Evolutionary conservation across 2,329 filamentous ascomycete species (phyloP).

Genomic region (Elsinoe fawcettii): DNA sequence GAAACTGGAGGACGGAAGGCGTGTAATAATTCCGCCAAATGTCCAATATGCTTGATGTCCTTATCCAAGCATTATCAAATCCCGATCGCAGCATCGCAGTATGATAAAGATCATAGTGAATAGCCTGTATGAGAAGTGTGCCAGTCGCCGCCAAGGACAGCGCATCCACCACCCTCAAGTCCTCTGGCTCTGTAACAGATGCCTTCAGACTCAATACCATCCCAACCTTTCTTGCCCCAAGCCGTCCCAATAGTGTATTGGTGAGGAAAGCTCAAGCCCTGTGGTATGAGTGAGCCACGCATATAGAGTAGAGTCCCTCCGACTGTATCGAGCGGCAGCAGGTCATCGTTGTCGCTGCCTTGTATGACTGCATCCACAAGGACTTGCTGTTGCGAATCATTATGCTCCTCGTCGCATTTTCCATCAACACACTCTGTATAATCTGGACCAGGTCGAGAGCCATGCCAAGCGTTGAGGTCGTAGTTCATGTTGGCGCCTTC

Average conservation of each 20-base stretch:
- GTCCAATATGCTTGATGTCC: no score
- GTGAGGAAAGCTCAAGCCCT: constrained; percentile 31
- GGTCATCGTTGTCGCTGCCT: constrained; percentile 22
- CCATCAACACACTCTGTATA: neutral
- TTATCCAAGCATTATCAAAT: no score
- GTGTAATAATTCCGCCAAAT: no score
- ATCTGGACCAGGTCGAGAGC: neutral
- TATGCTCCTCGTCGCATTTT: no score
- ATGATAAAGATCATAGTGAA: no score
- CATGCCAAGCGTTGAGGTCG: constrained; percentile 33
- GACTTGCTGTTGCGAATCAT: no score
- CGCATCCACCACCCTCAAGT: neutral
- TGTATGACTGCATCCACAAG: no score
- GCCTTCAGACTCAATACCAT: constrained; percentile 34
- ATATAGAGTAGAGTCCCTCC: constrained; percentile 33
- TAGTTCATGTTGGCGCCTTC: constrained; percentile 30
- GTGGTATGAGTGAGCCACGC: constrained; percentile 27
- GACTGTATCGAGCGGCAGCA: constrained; percentile 31
- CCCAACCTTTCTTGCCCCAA: constrained; percentile 30
- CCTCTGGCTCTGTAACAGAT: constrained; percentile 27
- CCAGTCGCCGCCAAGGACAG: constrained; percentile 6
- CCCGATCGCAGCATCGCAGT: no score
- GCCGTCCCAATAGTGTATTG: constrained; percentile 31
- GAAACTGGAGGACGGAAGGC: no score
- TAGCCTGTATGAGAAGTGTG: no score